Evolutionary conservation across 495 filamentous ascomycete genomes (phyloP).

Genomic region (Penicillium salamii): DNA sequence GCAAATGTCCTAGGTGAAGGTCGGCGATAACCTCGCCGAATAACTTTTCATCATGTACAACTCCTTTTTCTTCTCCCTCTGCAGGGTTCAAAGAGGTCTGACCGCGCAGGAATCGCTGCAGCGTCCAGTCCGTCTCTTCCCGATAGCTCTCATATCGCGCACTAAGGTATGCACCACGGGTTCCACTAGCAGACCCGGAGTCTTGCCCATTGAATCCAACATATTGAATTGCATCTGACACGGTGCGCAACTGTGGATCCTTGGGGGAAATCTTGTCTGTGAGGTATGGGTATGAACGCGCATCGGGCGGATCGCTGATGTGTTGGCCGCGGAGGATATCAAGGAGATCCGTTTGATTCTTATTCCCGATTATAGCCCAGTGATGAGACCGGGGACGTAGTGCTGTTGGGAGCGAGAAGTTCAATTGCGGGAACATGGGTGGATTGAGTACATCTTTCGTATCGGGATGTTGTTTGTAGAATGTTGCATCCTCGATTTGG

Average conservation of each 20-base stretch:
- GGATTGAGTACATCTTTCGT: conserved; percentile 42
- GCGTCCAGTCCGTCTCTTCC: conserved; percentile 83
- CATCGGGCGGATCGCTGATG: conserved; percentile 66
- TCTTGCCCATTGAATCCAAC: conserved; percentile 72
- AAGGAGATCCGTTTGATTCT: conserved; percentile 73
- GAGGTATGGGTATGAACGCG: conserved; percentile 71
- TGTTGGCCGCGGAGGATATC: conserved; percentile 71
- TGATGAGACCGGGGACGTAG: conserved; percentile 17
- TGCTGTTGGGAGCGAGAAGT: conserved; percentile 63
- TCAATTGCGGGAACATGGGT: conserved; percentile 65
- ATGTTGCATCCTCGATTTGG: conserved; percentile 69
- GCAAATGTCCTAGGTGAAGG: conserved; percentile 59
- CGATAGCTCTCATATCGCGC: conserved; percentile 88
- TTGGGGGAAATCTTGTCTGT: conserved; percentile 56
- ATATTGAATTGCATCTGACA: conserved; percentile 69
- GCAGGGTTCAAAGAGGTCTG: conserved; percentile 73
- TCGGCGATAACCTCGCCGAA: conserved; percentile 62
- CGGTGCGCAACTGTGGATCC: conserved; percentile 52
- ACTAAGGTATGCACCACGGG: conserved; percentile 74
- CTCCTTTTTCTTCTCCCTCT: conserved; percentile 50
- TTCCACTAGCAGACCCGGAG: conserved; percentile 53
- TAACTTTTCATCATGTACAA: conserved; percentile 36
- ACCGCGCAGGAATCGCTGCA: conserved; percentile 73
- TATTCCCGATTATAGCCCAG: conserved; percentile 73
- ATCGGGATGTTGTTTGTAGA: conserved; percentile 74